Percentiles rank a stretch among this genome's conserved stretches.
Evolutionary conservation across 768 basidiomycete genomes (phyloP).

Genomic region (Albatrellus ellisii): DNA sequence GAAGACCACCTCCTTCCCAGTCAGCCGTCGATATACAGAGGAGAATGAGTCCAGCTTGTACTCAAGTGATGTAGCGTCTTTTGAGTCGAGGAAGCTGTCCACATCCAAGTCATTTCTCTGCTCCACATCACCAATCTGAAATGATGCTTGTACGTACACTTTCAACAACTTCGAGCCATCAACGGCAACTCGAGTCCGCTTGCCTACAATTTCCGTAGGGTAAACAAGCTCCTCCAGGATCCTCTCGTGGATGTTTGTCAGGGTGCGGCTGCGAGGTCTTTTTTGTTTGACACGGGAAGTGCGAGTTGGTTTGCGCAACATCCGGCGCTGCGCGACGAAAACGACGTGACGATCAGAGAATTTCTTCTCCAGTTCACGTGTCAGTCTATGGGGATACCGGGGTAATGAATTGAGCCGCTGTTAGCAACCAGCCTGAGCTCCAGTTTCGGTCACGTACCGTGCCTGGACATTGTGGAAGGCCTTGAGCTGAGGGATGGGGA

Average conservation of each 20-base stretch:
- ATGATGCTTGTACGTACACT: constrained; percentile 60
- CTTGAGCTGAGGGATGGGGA: constrained; percentile 94
- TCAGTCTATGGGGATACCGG: constrained; percentile 47
- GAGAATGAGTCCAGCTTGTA: constrained; percentile 99
- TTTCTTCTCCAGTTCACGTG: constrained; percentile 99
- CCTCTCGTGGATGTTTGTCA: constrained; percentile 95
- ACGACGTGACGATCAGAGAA: constrained; percentile 99
- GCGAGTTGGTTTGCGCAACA: constrained; percentile 95
- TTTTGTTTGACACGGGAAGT: constrained; percentile 90
- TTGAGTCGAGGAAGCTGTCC: constrained; percentile 86
- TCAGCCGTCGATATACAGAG: constrained; percentile 88
- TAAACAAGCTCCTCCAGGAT: constrained; percentile 98
- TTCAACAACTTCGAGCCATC: constrained; percentile 94
- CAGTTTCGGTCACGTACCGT: constrained; percentile 39
- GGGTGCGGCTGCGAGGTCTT: constrained; percentile 91
- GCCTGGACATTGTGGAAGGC: constrained; percentile 98
- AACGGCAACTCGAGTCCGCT: constrained; percentile 86
- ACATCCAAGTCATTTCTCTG: not conserved
- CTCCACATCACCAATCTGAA: constrained; percentile 4
- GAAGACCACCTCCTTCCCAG: constrained; percentile 94
- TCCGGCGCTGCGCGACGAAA: constrained; percentile 96
- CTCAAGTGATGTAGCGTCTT: constrained; percentile 95
- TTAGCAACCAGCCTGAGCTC: not conserved
- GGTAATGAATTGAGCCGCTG: constrained; percentile 2
- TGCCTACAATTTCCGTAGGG: constrained; percentile 98